A percentile compares a stretch with the other conserved stretches of the same genome.
Conservation (phyloP, 2,329 filamentous ascomycete genomes). For the Sarocladiaceae sp. region DNA sequence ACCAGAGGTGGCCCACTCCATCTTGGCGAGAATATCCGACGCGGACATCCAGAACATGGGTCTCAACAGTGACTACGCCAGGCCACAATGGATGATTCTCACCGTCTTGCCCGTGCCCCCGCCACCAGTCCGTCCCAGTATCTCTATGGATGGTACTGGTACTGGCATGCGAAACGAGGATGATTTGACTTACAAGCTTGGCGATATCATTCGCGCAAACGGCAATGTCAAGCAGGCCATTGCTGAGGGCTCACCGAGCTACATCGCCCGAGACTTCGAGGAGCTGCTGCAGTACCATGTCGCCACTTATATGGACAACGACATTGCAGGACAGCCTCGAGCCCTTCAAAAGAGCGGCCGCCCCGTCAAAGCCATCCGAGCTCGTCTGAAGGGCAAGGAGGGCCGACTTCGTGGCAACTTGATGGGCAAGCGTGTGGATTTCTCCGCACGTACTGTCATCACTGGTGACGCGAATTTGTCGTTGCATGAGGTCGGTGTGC, state of each 20-base stretch:
- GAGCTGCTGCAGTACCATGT: slow-evolving; percentile 93
- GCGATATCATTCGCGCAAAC: slow-evolving; percentile 97
- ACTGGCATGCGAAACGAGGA: slow-evolving; percentile 93
- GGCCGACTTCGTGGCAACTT: slow-evolving; percentile 95
- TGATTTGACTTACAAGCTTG: slow-evolving; percentile 98
- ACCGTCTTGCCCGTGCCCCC: slow-evolving; percentile 93
- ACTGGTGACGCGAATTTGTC: slow-evolving; percentile 97
- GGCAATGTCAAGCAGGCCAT: slow-evolving; percentile 88
- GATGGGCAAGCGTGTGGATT: slow-evolving; percentile 99
- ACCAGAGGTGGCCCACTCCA: slow-evolving; percentile 75
- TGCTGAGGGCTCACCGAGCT: slow-evolving; percentile 82
- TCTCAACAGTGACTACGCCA: slow-evolving; percentile 87
- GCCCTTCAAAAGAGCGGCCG: slow-evolving; percentile 95
- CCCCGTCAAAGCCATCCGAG: slow-evolving; percentile 93
- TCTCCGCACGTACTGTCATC: slow-evolving; percentile 98
- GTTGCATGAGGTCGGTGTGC: slow-evolving; percentile 94
- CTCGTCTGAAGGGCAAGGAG: slow-evolving; percentile 97
- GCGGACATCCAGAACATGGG: slow-evolving; percentile 82
- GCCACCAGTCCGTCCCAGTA: slow-evolving; percentile 91
- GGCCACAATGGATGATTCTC: slow-evolving; percentile 97
- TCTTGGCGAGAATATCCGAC: slow-evolving; percentile 79
- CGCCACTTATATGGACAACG: slow-evolving; percentile 99
- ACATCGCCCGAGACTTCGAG: slow-evolving; percentile 88
- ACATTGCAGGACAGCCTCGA: slow-evolving; percentile 91
- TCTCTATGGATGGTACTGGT: slow-evolving; percentile 91